Conservation (phyloP, 129 eudicot species). For the Escallonia herrerae region DNA sequence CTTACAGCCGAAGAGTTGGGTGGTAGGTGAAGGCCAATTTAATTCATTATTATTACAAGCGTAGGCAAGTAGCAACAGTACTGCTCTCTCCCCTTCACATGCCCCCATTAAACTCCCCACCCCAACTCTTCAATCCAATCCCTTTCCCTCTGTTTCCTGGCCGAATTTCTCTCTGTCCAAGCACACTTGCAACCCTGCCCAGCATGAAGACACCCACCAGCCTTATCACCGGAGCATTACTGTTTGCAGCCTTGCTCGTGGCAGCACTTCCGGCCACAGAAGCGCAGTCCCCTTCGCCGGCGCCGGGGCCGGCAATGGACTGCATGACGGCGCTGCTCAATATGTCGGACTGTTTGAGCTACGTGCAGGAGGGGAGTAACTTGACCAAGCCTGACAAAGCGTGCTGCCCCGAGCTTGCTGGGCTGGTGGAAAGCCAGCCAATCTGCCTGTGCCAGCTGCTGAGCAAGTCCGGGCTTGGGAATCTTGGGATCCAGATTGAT, state of each 20-base stretch:
- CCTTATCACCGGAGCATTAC: neutral
- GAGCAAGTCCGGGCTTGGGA: conserved; percentile 6
- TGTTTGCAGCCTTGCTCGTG: neutral
- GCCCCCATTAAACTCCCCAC: neutral
- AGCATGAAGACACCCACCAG: neutral
- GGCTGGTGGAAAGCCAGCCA: conserved; percentile 32
- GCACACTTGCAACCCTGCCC: neutral
- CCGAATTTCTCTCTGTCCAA: neutral
- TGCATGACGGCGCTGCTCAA: conserved; percentile 14
- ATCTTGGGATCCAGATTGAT: conserved; percentile 14
- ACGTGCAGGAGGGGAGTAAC: conserved; percentile 27
- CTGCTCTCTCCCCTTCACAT: neutral
- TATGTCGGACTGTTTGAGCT: conserved; percentile 33
- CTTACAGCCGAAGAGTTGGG: neutral
- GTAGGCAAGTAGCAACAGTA: no score
- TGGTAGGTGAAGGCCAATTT: neutral
- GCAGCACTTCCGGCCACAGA: neutral
- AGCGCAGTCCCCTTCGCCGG: conserved; percentile 3
- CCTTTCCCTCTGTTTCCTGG: neutral
- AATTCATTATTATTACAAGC: no score
- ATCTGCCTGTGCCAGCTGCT: conserved; percentile 35
- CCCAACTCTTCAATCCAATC: neutral
- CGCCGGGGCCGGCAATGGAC: conserved; percentile 16
- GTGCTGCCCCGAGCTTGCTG: conserved; percentile 38
- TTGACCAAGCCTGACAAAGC: conserved; percentile 25